phyloP scores from a whole-genome alignment of 495 filamentous ascomycete genomes.

The Tuber indicum region DNA sequence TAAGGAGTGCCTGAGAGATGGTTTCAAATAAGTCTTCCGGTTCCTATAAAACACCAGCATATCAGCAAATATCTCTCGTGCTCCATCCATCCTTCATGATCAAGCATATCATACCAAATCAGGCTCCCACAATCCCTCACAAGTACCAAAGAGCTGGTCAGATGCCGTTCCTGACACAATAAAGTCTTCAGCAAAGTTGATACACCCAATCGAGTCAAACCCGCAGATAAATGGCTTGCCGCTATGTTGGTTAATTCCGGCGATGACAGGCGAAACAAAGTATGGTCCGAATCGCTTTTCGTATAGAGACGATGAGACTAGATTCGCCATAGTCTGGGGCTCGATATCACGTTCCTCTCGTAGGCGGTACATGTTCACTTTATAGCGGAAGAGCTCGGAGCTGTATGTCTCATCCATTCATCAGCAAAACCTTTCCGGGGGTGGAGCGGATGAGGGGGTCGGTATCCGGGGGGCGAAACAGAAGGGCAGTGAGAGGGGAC shows the following conservation, averaged over 20 bases:
- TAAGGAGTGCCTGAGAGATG: constrained; percentile 91
- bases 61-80: neutral
- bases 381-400: constrained; percentile 93
- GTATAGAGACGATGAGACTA: constrained; percentile 83
- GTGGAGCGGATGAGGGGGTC: neutral
- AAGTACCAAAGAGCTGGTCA: constrained; percentile 97
- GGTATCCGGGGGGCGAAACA: constrained; percentile 3
- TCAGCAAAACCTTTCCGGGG: neutral
- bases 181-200: constrained; percentile 98
- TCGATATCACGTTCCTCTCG: constrained; percentile 94
- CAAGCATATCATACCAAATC: constrained; percentile 62
- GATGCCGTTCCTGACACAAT: constrained; percentile 94
- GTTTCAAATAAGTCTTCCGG: constrained; percentile 97
- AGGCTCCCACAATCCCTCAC: constrained; percentile 96
- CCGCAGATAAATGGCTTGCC: constrained; percentile 96
- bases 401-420: constrained; percentile 13
- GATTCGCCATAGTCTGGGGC: constrained; percentile 89
- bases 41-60: constrained; percentile 47
- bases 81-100: neutral
- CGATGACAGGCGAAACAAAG: constrained; percentile 90
- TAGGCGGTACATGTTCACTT: constrained; percentile 99
- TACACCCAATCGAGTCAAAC: constrained; percentile 98
- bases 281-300: constrained; percentile 93
- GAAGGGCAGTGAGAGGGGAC: neutral
- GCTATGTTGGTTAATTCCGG: constrained; percentile 84